Base-by-base conservation (phyloP, 2,329 filamentous ascomycete species). In the Clonostachys sp. region DNA sequence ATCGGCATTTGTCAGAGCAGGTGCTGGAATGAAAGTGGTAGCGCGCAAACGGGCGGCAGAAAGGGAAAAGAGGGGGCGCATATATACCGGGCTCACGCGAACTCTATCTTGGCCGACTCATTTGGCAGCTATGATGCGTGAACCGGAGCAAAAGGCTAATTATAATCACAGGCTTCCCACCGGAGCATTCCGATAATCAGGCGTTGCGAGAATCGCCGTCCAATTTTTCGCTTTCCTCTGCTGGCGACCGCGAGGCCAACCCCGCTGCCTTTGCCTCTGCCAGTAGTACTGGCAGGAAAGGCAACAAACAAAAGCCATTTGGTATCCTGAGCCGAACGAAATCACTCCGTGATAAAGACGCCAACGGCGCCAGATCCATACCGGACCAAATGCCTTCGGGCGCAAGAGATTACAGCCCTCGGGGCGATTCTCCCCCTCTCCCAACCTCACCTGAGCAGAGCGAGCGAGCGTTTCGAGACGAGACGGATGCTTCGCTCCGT, bases 401-500 rank as follows among this genome's bases (percentile, higher is more conserved):
- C 41, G 49, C 56, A 8, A 58, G 56, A 50, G 61, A 61, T 42
- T 55, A 56, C 44, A 53, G 63, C 39, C 34, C 57, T 6, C 48
- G 60, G 46, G 62, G 66, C 42, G 61, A 57, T 47, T 55, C 57
- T 34, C 52, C 61, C 9, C 57, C 64, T 35, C 69, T 83, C 45
- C 84, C 77, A 61, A 84, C 84, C 2, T 80, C 87, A 10, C 82
- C 86, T 2, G 64, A 83, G 34, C 78, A 67, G 36, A 78, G 81
- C 56, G 88, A 91, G 48, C 80, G 84, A 55, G 77, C 83, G 4
- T 83, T 85, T 57, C 79, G 81, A 55, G 80, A 86, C 41, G 84
- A 86, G 70, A 84, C 88, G 72, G 74, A 70, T 52, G 81, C 86
- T 33, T 74, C 76, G 20, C 65, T 76, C 47, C 79, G 88, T 51